Evolutionary conservation across 169 alveolate species (phyloP).

Genomic region (Cystoisospora suis): DNA sequence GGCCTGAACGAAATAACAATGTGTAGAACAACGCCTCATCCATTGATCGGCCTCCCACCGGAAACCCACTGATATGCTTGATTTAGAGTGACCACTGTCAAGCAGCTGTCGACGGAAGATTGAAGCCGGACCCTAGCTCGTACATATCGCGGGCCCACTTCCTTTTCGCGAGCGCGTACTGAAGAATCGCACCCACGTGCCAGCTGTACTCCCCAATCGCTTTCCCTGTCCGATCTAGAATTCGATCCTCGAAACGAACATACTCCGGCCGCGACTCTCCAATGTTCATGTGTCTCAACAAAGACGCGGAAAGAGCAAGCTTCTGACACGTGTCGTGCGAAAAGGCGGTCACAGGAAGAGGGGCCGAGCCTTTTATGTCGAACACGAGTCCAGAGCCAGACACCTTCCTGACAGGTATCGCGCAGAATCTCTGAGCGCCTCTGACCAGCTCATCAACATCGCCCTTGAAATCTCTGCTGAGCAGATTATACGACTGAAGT

Average conservation of each 20-base stretch:
- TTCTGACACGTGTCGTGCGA: neutral
- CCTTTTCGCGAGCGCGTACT: neutral
- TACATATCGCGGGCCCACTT: constrained; percentile 17
- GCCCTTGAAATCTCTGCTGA: neutral
- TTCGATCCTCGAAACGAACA: neutral
- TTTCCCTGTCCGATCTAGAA: neutral
- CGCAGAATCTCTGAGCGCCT: neutral
- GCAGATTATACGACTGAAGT: neutral
- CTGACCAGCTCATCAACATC: neutral
- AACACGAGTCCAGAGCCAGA: neutral
- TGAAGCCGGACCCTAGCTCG: neutral
- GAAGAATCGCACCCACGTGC: constrained; percentile 7
- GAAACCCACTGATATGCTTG: too few relatives aligned
- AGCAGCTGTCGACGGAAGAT: too few relatives aligned
- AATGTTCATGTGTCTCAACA: neutral
- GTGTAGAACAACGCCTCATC: too few relatives aligned
- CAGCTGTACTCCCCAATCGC: neutral
- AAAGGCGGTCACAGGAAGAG: neutral
- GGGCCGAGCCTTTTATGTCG: neutral
- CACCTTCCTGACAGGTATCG: neutral
- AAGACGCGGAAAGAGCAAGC: neutral
- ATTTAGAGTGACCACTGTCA: too few relatives aligned
- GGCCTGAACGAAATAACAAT: too few relatives aligned
- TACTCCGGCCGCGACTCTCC: neutral
- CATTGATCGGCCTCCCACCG: too few relatives aligned